Conservation (phyloP, 441 rosid genomes). For the Eutrema salsugineum region DNA sequence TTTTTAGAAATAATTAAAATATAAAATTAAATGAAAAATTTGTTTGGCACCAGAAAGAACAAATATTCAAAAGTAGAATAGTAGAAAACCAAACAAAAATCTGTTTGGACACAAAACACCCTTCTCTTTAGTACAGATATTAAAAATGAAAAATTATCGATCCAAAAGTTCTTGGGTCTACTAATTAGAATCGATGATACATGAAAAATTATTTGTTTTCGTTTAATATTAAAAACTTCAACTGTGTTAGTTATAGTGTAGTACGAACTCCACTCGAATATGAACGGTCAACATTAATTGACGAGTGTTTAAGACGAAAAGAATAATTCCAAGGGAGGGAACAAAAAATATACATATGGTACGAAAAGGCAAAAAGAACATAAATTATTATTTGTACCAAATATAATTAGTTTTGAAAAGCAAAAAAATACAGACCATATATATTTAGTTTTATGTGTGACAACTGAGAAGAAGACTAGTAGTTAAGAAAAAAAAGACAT, state of each 20-base stretch:
- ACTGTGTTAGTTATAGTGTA: not conserved
- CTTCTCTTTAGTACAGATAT: too few species aligned
- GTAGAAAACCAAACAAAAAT: too few species aligned
- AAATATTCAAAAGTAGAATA: too few species aligned
- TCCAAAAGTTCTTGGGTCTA: not conserved
- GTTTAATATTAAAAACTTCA: not conserved
- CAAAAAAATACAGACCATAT: not conserved
- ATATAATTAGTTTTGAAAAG: not conserved
- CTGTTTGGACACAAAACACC: too few species aligned
- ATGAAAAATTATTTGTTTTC: not conserved
- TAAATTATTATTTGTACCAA: not conserved
- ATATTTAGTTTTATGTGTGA: not conserved
- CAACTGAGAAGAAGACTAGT: slow-evolving; percentile 14
- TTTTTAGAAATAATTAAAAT: too few species aligned
- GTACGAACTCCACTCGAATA: slow-evolving; percentile 13
- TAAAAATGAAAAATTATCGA: not conserved
- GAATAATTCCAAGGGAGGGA: slow-evolving; percentile 15
- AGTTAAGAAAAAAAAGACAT: not conserved
- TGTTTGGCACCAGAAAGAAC: too few species aligned
- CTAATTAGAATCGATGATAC: not conserved
- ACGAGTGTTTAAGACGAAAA: slow-evolving; percentile 25
- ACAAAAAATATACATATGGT: slow-evolving; percentile 7
- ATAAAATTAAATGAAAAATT: too few species aligned
- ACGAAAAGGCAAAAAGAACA: slow-evolving; percentile 9
- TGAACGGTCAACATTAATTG: slow-evolving; percentile 16